Percentiles rank a stretch among this genome's conserved stretches.
phyloP scores from a whole-genome alignment of 345 rosid species.

The Dipteronia dyeriana region DNA sequence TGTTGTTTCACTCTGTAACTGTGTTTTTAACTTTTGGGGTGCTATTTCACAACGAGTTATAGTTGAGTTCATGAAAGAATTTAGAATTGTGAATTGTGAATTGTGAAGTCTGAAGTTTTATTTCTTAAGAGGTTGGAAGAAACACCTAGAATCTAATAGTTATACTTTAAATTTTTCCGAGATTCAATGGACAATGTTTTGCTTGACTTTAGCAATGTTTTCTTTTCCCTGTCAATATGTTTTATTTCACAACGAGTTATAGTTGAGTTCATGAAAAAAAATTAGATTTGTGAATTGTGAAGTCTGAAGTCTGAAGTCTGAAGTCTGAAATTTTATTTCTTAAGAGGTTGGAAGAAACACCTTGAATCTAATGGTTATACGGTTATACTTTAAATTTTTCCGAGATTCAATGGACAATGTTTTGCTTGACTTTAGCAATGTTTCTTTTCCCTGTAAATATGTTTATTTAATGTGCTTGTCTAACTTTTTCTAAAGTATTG shows the following conservation, averaged over 20 bases:
- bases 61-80: not conserved
- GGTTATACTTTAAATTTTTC: not conserved
- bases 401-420: not conserved
- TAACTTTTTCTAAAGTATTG: constrained; percentile 9
- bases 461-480: not conserved
- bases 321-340: not conserved
- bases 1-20: not conserved
- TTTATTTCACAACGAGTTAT: not conserved
- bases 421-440: not conserved
- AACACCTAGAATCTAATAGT: not conserved
- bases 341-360: not conserved
- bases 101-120: not conserved
- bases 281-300: not conserved
- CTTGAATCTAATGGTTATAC: not conserved
- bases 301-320: not conserved
- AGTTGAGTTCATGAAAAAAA: not conserved
- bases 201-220: too few species aligned
- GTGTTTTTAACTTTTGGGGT: not conserved
- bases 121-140: not conserved
- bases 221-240: not conserved
- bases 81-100: not conserved
- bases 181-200: not conserved
- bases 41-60: not conserved
- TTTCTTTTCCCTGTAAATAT: not conserved
- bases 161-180: not conserved